Conservation (phyloP, 768 basidiomycete genomes). For the Fibroporia radiculosa region DNA sequence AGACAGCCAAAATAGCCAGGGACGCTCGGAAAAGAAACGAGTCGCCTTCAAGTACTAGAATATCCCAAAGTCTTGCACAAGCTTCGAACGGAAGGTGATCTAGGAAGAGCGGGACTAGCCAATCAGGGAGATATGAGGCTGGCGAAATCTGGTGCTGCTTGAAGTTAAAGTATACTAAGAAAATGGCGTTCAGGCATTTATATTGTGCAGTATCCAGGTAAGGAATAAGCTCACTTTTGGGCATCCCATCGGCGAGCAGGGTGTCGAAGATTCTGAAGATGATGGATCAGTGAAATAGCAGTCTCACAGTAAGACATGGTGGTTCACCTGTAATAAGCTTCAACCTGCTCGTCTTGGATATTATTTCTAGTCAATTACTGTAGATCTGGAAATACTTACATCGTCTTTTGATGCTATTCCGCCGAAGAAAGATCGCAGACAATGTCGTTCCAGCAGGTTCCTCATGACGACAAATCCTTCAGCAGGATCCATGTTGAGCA, state of each 20-base stretch:
- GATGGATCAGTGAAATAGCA: not conserved
- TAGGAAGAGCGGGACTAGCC: slow-evolving; percentile 76
- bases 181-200: not conserved
- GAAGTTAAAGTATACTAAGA: slow-evolving; percentile 87
- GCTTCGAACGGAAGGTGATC: slow-evolving; percentile 89
- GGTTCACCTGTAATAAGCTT: slow-evolving; percentile 88
- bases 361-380: not conserved
- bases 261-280: slow-evolving; percentile 80
- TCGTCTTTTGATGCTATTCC: slow-evolving; percentile 65
- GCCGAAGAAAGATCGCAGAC: slow-evolving; percentile 79
- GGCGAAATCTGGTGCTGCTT: slow-evolving; percentile 90
- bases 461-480: slow-evolving; percentile 79
- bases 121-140: slow-evolving; percentile 71
- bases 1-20: slow-evolving; percentile 72
- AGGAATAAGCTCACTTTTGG: slow-evolving; percentile 55
- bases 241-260: slow-evolving; percentile 86
- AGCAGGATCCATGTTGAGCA: slow-evolving; percentile 71
- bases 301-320: too few species aligned
- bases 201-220: not conserved
- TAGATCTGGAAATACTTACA: slow-evolving; percentile 39
- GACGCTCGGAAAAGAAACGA: slow-evolving; percentile 82
- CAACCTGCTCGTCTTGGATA: slow-evolving; percentile 44
- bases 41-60: slow-evolving; percentile 81
- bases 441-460: slow-evolving; percentile 80
- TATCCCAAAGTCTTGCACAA: slow-evolving; percentile 85